Conservation (phyloP, 2,329 filamentous ascomycete genomes). For the Colletotrichum sp. region DNA sequence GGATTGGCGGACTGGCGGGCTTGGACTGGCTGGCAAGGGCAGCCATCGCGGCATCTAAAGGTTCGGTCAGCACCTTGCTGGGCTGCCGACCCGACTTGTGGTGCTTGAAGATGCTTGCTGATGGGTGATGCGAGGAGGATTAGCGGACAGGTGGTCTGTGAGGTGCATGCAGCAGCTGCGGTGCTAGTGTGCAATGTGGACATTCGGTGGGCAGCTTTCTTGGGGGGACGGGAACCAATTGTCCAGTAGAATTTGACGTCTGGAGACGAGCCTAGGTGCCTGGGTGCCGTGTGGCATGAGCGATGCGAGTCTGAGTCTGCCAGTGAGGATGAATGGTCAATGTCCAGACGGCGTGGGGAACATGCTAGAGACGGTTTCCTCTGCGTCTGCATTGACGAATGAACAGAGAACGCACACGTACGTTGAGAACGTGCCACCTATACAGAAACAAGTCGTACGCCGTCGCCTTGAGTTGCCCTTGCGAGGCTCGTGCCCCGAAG, state of each 20-base stretch:
- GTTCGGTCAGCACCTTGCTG: conserved; percentile 18
- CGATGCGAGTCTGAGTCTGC: neutral
- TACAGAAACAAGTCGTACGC: neutral
- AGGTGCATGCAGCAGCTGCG: conserved; percentile 14
- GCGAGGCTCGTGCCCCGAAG: neutral
- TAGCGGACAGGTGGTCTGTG: conserved; percentile 18
- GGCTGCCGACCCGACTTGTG: neutral
- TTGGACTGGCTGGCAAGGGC: neutral
- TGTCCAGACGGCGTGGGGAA: neutral
- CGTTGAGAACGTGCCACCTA: neutral
- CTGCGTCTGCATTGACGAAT: neutral
- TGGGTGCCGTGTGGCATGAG: conserved; percentile 7
- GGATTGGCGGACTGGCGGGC: neutral
- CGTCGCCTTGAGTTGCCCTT: neutral
- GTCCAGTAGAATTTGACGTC: conserved; percentile 1
- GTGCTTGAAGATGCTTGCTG: neutral
- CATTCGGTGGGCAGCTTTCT: conserved; percentile 5
- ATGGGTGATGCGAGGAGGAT: neutral
- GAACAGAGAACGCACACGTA: neutral
- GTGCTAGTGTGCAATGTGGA: conserved; percentile 7
- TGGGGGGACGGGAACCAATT: conserved; percentile 3
- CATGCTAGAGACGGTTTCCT: neutral
- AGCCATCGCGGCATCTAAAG: conserved; percentile 8
- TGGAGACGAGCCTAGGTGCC: neutral
- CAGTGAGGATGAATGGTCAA: neutral